Percentiles rank a stretch among this genome's conserved stretches.
Evolutionary conservation across 1,284 basidiomycete species (phyloP).

Genomic region (Ceratobasidium sp.): DNA sequence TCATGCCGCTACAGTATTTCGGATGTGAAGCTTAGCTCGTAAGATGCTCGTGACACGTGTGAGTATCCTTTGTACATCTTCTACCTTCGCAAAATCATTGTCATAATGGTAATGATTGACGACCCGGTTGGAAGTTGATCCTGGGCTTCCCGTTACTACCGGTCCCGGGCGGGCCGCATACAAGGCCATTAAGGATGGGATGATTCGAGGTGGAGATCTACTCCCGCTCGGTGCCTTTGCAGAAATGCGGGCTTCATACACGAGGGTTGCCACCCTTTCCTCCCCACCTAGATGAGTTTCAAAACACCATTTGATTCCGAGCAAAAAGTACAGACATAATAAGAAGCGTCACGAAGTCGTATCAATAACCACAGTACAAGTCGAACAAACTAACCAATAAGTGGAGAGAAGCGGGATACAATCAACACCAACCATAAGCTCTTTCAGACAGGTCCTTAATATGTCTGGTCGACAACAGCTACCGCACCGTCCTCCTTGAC

Average conservation of each 20-base stretch:
- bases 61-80: background rate
- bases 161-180: background rate
- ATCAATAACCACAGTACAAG: slow-evolving; percentile 10
- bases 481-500: slow-evolving; percentile 46
- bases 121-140: background rate
- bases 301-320: background rate
- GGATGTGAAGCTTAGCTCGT: background rate
- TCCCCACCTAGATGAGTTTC: background rate
- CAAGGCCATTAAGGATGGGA: background rate
- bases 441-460: background rate
- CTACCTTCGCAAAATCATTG: background rate
- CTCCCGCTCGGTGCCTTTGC: background rate
- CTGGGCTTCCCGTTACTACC: background rate
- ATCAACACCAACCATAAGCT: background rate
- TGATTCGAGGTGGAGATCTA: slow-evolving; percentile 7
- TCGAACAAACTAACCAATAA: slow-evolving; percentile 16
- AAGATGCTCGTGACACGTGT: background rate
- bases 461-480: slow-evolving; percentile 47
- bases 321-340: slow-evolving; percentile 16
- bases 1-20: background rate
- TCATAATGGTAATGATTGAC: background rate
- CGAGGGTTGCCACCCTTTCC: background rate
- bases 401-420: slow-evolving; percentile 26
- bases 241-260: background rate
- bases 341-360: slow-evolving; percentile 21